Percentiles rank a stretch among this genome's conserved stretches.
Conservation (phyloP, 2,329 filamentous ascomycete species). For the Verticillium albo-atrum region DNA sequence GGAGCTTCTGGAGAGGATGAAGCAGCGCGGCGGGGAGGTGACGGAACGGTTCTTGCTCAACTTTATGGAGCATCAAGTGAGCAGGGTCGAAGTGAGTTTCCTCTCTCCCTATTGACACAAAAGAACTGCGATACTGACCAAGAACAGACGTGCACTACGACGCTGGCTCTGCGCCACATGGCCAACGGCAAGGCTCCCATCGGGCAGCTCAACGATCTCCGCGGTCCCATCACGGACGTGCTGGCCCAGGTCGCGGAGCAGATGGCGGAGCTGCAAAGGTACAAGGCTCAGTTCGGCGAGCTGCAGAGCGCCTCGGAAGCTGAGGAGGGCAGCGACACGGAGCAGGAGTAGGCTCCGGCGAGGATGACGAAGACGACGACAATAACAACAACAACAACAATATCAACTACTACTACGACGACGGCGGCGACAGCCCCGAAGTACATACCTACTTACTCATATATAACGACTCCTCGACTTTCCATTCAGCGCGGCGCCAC, state of each 20-base stretch:
- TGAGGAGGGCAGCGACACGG: constrained; percentile 27
- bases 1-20: constrained; percentile 68
- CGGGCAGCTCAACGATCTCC: constrained; percentile 63
- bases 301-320: constrained; percentile 25
- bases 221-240: constrained; percentile 72
- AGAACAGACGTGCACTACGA: constrained; percentile 71
- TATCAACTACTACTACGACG: too few relatives aligned
- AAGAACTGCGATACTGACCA: background rate
- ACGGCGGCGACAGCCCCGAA: background rate
- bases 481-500: background rate
- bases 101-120: background rate
- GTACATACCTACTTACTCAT: background rate
- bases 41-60: constrained; percentile 84
- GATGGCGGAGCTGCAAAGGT: constrained; percentile 58
- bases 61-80: constrained; percentile 92
- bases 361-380: constrained; percentile 2
- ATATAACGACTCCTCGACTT: background rate
- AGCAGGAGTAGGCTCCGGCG: constrained; percentile 17
- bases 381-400: too few relatives aligned
- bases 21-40: constrained; percentile 70
- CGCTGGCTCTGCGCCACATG: constrained; percentile 74
- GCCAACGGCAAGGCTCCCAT: constrained; percentile 63
- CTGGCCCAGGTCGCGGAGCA: constrained; percentile 57
- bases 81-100: constrained; percentile 80
- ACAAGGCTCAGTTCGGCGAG: constrained; percentile 50